Percentiles rank a stretch among this genome's conserved stretches.
phyloP scores from a whole-genome alignment of 2,329 filamentous ascomycete species.

The Fusarium xyrophilum region DNA sequence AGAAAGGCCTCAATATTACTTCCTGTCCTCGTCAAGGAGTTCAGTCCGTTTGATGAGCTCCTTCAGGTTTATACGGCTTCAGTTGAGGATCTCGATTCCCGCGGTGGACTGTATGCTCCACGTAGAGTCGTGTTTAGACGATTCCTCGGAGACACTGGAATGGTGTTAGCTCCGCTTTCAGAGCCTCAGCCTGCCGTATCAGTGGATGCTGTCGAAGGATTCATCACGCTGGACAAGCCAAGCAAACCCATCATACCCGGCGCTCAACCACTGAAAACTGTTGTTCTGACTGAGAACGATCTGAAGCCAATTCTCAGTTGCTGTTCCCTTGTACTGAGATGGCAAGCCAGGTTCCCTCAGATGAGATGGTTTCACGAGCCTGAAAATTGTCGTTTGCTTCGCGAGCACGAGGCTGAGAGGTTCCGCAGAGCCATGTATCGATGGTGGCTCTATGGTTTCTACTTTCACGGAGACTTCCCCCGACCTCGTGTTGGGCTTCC shows the following conservation, averaged over 20 bases:
- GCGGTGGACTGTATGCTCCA: constrained; percentile 48
- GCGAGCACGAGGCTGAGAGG: constrained; percentile 52
- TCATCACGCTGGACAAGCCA: constrained; percentile 35
- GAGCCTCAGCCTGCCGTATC: constrained; percentile 9
- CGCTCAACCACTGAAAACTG: constrained; percentile 27
- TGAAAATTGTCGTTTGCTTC: constrained; percentile 54
- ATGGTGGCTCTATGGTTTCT: constrained; percentile 62
- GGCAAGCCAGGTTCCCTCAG: constrained; percentile 52
- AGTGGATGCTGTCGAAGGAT: constrained; percentile 14
- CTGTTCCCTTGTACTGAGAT: constrained; percentile 48
- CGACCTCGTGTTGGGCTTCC: constrained; percentile 49
- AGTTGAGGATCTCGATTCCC: constrained; percentile 45
- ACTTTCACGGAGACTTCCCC: constrained; percentile 57
- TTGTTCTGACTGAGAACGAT: constrained; percentile 46
- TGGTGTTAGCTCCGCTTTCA: constrained; percentile 34
- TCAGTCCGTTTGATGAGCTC: constrained; percentile 54
- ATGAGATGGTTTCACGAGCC: constrained; percentile 56
- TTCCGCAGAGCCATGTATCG: constrained; percentile 59
- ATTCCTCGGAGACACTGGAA: constrained; percentile 44
- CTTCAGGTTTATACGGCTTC: constrained; percentile 56
- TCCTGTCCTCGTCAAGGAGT: constrained; percentile 51
- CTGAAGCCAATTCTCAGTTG: constrained; percentile 45
- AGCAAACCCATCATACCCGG: constrained; percentile 18
- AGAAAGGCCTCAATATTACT: constrained; percentile 53
- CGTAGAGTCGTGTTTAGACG: constrained; percentile 51